These are phyloP conservation scores for Erigeron canadensis DNA, from an alignment of 129 eudicot species.

Conservation along the genomic window DNA sequence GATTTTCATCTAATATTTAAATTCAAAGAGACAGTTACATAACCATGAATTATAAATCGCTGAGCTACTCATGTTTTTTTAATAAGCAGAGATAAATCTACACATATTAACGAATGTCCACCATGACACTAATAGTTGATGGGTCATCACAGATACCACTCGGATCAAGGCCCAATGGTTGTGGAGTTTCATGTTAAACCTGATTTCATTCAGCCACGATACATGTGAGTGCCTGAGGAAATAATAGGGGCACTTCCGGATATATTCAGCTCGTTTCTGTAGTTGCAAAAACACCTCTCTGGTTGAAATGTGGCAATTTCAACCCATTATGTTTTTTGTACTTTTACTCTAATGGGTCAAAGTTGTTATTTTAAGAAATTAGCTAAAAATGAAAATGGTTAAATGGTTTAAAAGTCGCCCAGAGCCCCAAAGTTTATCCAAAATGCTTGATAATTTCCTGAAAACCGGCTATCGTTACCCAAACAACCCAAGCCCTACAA, in stretches of 20 bases:
- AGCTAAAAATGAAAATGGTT: background rate
- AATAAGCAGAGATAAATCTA: too few species aligned
- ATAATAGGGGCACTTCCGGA: background rate
- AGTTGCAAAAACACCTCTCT: background rate
- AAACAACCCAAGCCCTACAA: background rate
- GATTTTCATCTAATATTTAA: background rate
- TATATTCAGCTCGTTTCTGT: background rate
- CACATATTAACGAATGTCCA: too few species aligned
- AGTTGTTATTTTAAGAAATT: background rate
- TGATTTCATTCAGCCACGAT: too few species aligned
- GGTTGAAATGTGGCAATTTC: background rate
- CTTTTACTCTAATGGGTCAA: background rate
- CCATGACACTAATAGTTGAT: too few species aligned
- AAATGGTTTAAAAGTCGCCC: background rate
- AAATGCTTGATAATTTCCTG: background rate
- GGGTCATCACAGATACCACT: too few species aligned
- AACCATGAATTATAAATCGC: background rate
- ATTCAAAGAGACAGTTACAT: background rate
- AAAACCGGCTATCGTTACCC: background rate
- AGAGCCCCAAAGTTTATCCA: background rate
- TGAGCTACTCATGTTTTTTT: background rate
- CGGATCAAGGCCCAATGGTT: background rate
- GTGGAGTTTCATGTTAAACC: background rate
- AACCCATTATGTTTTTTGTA: background rate
- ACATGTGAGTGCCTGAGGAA: background rate